These are phyloP conservation scores for Agrocybe chaxingu DNA, from an alignment of 768 basidiomycete genomes.

Conservation along the genomic window DNA sequence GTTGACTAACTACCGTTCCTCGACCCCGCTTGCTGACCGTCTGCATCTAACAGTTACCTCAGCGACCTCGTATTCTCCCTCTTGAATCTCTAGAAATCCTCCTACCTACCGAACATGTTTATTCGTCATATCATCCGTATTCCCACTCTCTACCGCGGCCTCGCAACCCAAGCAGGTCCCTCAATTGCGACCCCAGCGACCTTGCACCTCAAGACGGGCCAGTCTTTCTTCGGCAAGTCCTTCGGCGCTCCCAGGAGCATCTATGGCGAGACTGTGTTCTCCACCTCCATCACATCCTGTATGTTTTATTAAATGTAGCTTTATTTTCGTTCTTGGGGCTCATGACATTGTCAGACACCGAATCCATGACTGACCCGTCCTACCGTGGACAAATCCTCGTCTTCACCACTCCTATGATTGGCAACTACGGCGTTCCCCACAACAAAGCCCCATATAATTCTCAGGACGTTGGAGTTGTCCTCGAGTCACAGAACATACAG, in stretches of 20 bases:
- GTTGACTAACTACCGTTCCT: slow-evolving; percentile 19
- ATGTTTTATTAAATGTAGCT: slow-evolving; percentile 24
- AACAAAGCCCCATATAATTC: slow-evolving; percentile 73
- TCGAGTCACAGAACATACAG: slow-evolving; percentile 88
- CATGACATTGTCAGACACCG: slow-evolving; percentile 65
- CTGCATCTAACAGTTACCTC: slow-evolving; percentile 62
- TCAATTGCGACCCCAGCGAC: slow-evolving; percentile 62
- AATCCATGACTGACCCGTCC: slow-evolving; percentile 99
- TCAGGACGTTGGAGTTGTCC: slow-evolving; percentile 79
- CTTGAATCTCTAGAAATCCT: slow-evolving; percentile 31
- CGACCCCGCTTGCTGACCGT: background rate
- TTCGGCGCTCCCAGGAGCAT: slow-evolving; percentile 87
- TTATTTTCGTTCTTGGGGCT: slow-evolving; percentile 4
- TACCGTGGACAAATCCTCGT: slow-evolving; percentile 98
- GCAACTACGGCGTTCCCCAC: slow-evolving; percentile 93
- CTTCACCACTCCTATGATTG: slow-evolving; percentile 97
- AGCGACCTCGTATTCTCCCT: slow-evolving; percentile 90
- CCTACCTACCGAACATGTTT: slow-evolving; percentile 44
- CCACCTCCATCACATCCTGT: slow-evolving; percentile 98
- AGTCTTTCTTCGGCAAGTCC: slow-evolving; percentile 84
- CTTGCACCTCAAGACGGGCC: slow-evolving; percentile 90
- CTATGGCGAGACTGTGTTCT: slow-evolving; percentile 98
- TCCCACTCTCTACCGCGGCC: slow-evolving; percentile 50
- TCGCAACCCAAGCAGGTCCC: slow-evolving; percentile 65
- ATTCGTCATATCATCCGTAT: slow-evolving; percentile 48